These are phyloP conservation scores for Neopestalotiopsis rosae DNA, from an alignment of 2,329 filamentous ascomycete species.

Conservation along the genomic window DNA sequence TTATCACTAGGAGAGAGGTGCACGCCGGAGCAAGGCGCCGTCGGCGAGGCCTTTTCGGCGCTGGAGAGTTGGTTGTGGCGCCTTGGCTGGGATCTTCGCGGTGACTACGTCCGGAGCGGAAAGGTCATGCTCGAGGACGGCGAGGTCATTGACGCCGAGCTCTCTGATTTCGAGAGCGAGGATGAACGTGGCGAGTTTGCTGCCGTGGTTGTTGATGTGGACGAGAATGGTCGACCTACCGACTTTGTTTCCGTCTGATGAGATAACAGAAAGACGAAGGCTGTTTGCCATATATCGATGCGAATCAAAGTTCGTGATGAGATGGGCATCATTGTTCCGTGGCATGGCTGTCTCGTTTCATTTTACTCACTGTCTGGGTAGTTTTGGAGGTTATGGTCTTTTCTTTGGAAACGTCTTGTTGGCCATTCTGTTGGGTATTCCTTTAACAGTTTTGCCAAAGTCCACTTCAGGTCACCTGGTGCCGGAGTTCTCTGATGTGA, in stretches of 20 bases:
- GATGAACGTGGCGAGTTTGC: constrained; percentile 60
- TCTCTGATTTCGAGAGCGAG: constrained; percentile 57
- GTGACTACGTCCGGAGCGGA: constrained; percentile 53
- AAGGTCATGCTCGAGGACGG: constrained; percentile 59
- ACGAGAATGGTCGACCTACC: constrained; percentile 55
- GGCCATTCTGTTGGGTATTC: not conserved
- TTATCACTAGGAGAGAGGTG: constrained; percentile 38
- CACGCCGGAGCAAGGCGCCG: constrained; percentile 47
- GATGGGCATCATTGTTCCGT: too few relatives aligned
- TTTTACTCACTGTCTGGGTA: too few relatives aligned
- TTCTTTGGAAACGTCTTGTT: not conserved
- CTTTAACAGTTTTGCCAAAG: too few relatives aligned
- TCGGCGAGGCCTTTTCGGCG: constrained; percentile 53
- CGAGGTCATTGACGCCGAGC: constrained; percentile 52
- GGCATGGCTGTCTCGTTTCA: not conserved
- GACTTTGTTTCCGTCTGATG: constrained; percentile 50
- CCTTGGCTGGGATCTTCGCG: constrained; percentile 60
- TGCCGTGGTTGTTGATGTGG: constrained; percentile 58
- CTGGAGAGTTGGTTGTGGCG: constrained; percentile 54
- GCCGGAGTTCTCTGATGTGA: too few relatives aligned
- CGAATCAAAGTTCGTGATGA: too few relatives aligned
- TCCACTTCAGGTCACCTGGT: too few relatives aligned
- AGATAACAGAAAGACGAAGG: not conserved
- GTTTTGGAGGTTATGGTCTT: not conserved
- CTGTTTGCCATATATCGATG: not conserved